Conservation (phyloP, 495 filamentous ascomycete genomes). For the Hypoxylon lenormandii region DNA sequence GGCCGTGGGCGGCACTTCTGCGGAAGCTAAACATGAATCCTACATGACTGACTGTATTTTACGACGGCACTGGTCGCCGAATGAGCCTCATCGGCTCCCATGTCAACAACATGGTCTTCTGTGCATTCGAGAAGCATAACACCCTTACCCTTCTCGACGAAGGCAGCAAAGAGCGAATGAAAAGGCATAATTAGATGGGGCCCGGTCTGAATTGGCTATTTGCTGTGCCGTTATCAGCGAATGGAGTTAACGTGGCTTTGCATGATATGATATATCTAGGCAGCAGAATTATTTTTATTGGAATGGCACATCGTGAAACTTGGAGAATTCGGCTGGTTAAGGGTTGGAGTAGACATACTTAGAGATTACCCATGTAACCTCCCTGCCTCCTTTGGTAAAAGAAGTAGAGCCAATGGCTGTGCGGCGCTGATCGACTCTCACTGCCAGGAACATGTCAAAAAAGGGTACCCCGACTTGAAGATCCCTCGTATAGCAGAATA, state of each 20-base stretch:
- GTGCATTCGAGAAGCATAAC: slow-evolving; percentile 16
- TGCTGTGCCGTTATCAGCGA: slow-evolving; percentile 13
- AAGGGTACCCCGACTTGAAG: not conserved
- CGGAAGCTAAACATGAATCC: not conserved
- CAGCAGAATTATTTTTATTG: slow-evolving; percentile 36
- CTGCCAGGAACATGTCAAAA: not conserved
- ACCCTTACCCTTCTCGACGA: slow-evolving; percentile 4
- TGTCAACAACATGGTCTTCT: slow-evolving; percentile 20
- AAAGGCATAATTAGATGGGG: slow-evolving; percentile 9
- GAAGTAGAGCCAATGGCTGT: slow-evolving; percentile 16
- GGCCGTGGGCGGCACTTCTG: not conserved
- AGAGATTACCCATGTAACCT: not conserved
- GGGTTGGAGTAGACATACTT: too few species aligned
- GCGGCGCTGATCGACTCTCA: slow-evolving; percentile 26
- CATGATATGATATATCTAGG: slow-evolving; percentile 12
- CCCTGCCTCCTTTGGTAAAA: slow-evolving; percentile 19
- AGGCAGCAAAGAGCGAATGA: slow-evolving; percentile 11
- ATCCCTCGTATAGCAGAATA: slow-evolving; percentile 6
- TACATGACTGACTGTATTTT: not conserved
- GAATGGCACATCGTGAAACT: slow-evolving; percentile 11
- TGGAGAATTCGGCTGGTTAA: slow-evolving; percentile 5
- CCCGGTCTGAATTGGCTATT: not conserved
- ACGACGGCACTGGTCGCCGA: slow-evolving; percentile 1
- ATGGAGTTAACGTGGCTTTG: slow-evolving; percentile 18
- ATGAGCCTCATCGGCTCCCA: slow-evolving; percentile 24